phyloP scores from a whole-genome alignment of 2,329 filamentous ascomycete genomes.

The Sarocladium brachiariae region DNA sequence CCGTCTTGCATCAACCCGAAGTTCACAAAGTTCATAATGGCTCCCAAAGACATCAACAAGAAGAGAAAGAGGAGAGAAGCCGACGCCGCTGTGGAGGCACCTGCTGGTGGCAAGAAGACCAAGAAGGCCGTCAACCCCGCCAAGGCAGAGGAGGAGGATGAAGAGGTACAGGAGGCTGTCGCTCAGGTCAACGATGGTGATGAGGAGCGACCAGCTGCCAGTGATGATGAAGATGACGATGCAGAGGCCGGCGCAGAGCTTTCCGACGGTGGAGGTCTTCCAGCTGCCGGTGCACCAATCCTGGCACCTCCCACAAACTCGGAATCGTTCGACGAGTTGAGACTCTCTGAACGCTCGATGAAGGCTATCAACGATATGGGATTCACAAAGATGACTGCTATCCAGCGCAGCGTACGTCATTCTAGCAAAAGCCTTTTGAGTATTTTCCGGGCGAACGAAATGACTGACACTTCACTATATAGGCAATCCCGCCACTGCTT shows the following conservation, averaged over 20 bases:
- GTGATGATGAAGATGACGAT: slow-evolving; percentile 23
- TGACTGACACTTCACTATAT: not conserved
- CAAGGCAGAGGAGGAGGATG: slow-evolving; percentile 20
- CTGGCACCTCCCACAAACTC: slow-evolving; percentile 55
- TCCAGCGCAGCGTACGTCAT: slow-evolving; percentile 61
- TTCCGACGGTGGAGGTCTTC: slow-evolving; percentile 23
- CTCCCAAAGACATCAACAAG: slow-evolving; percentile 29
- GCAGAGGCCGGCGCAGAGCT: slow-evolving; percentile 19
- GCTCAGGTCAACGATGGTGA: slow-evolving; percentile 20
- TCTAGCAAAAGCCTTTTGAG: not conserved
- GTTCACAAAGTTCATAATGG: slow-evolving; percentile 25
- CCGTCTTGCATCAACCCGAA: slow-evolving; percentile 1
- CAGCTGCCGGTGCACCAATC: slow-evolving; percentile 35
- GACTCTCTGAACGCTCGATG: slow-evolving; percentile 82
- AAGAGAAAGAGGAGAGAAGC: slow-evolving; percentile 37
- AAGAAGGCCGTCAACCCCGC: slow-evolving; percentile 36
- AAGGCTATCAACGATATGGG: slow-evolving; percentile 86
- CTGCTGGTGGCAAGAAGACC: slow-evolving; percentile 26
- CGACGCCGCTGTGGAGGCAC: slow-evolving; percentile 21
- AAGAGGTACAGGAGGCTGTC: slow-evolving; percentile 23
- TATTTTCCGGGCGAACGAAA: not conserved
- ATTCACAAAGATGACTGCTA: slow-evolving; percentile 92
- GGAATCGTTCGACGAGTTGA: slow-evolving; percentile 71
- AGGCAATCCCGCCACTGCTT: slow-evolving; percentile 76
- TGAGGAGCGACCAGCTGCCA: slow-evolving; percentile 18